These are phyloP conservation scores for Helianthus tuberosus DNA, from an alignment of 129 eudicot genomes.

Conservation along the genomic window DNA sequence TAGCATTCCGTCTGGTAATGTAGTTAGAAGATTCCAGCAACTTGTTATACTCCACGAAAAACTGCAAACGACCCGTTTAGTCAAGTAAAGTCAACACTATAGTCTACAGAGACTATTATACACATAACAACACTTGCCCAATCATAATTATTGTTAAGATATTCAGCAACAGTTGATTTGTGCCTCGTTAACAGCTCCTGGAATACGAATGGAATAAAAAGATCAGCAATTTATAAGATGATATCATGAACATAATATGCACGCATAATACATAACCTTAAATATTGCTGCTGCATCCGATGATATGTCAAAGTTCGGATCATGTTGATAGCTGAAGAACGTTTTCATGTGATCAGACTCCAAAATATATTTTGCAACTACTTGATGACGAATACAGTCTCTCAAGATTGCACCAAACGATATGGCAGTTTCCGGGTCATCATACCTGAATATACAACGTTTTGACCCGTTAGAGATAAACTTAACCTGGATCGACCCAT, in stretches of 20 bases:
- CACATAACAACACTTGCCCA: slow-evolving; percentile 54
- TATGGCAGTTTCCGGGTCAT: slow-evolving; percentile 63
- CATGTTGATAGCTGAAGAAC: slow-evolving; percentile 73
- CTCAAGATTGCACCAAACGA: slow-evolving; percentile 85
- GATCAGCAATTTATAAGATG: background rate
- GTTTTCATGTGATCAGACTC: slow-evolving; percentile 83
- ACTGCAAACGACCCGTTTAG: slow-evolving; percentile 48
- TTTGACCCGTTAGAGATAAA: slow-evolving; percentile 6
- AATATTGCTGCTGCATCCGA: slow-evolving; percentile 89
- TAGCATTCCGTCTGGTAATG: slow-evolving; percentile 77
- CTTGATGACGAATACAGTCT: slow-evolving; percentile 87
- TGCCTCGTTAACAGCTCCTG: slow-evolving; percentile 95
- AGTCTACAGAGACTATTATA: background rate
- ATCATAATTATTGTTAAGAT: slow-evolving; percentile 77
- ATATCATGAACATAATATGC: background rate
- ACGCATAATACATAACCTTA: slow-evolving; percentile 50
- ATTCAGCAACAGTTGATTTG: slow-evolving; percentile 87
- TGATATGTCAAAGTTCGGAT: slow-evolving; percentile 82
- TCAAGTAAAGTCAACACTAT: slow-evolving; percentile 12
- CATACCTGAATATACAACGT: slow-evolving; percentile 48
- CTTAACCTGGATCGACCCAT: background rate
- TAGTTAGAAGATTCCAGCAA: slow-evolving; percentile 71
- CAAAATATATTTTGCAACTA: slow-evolving; percentile 74
- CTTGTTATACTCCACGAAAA: slow-evolving; percentile 52
- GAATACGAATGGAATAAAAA: slow-evolving; percentile 14